phyloP scores from a whole-genome alignment of 306 rosid species.

The Dalbergia cultrata region DNA sequence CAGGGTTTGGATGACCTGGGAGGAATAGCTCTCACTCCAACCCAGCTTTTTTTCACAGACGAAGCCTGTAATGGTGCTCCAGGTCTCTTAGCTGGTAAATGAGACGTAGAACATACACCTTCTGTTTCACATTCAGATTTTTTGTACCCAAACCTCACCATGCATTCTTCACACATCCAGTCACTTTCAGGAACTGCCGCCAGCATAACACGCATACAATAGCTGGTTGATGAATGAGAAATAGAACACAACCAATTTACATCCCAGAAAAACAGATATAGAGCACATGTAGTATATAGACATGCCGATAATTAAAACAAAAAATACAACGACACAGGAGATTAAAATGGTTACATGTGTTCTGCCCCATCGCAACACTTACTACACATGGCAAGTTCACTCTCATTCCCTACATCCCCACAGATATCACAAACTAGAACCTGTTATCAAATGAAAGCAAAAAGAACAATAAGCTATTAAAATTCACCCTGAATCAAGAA shows the following conservation, averaged over 20 bases:
- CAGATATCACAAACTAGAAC: slow-evolving; percentile 51
- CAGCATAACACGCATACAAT: slow-evolving; percentile 42
- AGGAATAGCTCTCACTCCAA: slow-evolving; percentile 8
- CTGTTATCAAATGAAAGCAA: slow-evolving; percentile 37
- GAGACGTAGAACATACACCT: slow-evolving; percentile 22
- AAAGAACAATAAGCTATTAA: background rate
- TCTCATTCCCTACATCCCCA: slow-evolving; percentile 46
- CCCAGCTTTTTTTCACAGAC: slow-evolving; percentile 3
- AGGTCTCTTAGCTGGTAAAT: slow-evolving; percentile 31
- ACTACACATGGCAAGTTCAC: slow-evolving; percentile 39
- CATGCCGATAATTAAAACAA: background rate
- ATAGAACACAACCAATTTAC: slow-evolving; percentile 23
- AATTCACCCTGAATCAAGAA: slow-evolving; percentile 17
- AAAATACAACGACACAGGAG: slow-evolving; percentile 10
- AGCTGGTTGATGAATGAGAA: slow-evolving; percentile 45
- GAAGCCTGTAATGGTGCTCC: slow-evolving; percentile 1
- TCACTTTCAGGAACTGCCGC: slow-evolving; percentile 41
- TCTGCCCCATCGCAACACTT: slow-evolving; percentile 49
- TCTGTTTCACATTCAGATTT: background rate
- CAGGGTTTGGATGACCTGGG: slow-evolving; percentile 24
- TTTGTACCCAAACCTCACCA: slow-evolving; percentile 5
- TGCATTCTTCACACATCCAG: slow-evolving; percentile 54
- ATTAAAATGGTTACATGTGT: slow-evolving; percentile 49
- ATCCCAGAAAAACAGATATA: slow-evolving; percentile 6
- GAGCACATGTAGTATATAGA: background rate